A percentile compares a stretch with the other conserved stretches of the same genome.
Evolutionary conservation across 768 basidiomycete species (phyloP).

Genomic region (Tricholoma sp.): DNA sequence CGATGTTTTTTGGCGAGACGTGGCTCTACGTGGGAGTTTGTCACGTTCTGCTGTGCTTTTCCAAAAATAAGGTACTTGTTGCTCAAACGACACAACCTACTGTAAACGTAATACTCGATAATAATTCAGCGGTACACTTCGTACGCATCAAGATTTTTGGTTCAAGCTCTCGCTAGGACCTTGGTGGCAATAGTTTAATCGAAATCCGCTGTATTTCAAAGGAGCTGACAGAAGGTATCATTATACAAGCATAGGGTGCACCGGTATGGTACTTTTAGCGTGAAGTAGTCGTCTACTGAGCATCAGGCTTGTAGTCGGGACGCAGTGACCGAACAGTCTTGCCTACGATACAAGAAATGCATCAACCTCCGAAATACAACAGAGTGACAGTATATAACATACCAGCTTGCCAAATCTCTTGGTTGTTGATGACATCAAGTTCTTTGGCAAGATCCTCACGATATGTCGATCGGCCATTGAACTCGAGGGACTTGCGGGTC

Average conservation of each 20-base stretch:
- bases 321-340: conserved; percentile 89
- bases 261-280: conserved; percentile 1
- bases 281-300: conserved; percentile 10
- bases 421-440: conserved; percentile 91
- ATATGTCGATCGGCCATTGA: conserved; percentile 90
- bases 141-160: no score
- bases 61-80: background rate
- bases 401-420: conserved; percentile 98
- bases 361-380: conserved; percentile 1
- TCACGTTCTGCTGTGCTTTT: background rate
- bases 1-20: conserved; percentile 24
- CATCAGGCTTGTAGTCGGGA: conserved; percentile 76
- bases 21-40: conserved; percentile 30
- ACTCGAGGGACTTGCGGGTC: conserved; percentile 95
- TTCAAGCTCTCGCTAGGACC: no score
- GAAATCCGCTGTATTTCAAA: background rate
- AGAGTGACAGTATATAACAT: conserved; percentile 17
- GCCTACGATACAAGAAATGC: conserved; percentile 35
- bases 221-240: background rate
- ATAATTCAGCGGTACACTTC: no score
- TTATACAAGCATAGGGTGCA: background rate
- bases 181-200: background rate
- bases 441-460: conserved; percentile 90
- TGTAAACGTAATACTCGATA: no score
- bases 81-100: no score